Base-by-base conservation (phyloP, 805 yeast genomes). In the Saturnispora hagleri region DNA sequence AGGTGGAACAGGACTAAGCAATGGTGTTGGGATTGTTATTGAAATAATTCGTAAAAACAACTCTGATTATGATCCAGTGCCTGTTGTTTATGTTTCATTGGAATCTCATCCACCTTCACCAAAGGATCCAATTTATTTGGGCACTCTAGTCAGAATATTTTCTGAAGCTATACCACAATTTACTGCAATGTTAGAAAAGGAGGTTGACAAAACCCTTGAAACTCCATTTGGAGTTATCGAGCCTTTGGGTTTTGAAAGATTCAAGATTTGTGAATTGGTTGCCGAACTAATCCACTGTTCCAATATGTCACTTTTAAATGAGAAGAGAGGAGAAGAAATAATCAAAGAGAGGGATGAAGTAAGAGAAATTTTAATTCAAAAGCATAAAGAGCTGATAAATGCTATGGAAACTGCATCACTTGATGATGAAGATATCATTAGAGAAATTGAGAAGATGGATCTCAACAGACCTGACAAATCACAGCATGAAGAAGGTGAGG, bases 241-340 rank as follows among this genome's bases (percentile, higher is more conserved):
- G 60, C 89, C 93, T 1, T 70, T 93, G 22, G 99, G 99, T 0
- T 88, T 91, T 65, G 95, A 90, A 60, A 76, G 90, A 57, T 90
- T 93, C 69, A 87, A 89, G 62, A 79, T 93, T 24, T 83, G 96
- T 55, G 99, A 93, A 68, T 72, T 93, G 49, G 80, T 93, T 47
- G 99, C 99, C 0, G 99, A 93, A 62, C 73, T 93, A 41, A 74
- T 93, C 52, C 99, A 93, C 68, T 93, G 99, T 64, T 89, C 97
- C n/a, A 93, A 93, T 69, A 93, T 93, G 98, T 88, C 85, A 0
- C 73, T 89, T 18, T 75, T 93, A 58, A 93, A 90, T 64, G 89
- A 89, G 40, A 79, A 77, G 41, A 75, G 75, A 49, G 89, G 90
- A 18, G 89, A 84, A 58, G 73, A 73, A 26, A 77, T 86, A 38